Evolutionary conservation across 345 rosid species (phyloP).

Genomic region (Gossypium turneri): DNA sequence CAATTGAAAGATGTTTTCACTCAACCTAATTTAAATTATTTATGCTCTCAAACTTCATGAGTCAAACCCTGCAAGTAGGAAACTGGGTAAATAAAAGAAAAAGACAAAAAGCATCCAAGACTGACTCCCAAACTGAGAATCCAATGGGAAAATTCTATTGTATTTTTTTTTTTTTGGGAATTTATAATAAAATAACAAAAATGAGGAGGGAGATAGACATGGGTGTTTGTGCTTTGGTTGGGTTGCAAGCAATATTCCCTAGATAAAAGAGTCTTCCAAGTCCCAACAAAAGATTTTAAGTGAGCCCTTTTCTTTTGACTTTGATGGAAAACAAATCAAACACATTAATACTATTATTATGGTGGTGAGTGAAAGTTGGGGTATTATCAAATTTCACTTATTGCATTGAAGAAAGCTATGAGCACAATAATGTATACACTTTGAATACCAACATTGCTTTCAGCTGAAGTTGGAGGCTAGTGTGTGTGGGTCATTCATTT

Average conservation of each 20-base stretch:
- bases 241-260: constrained; percentile 21
- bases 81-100: background rate
- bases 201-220: background rate
- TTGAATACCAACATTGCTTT: constrained; percentile 27
- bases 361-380: constrained; percentile 20
- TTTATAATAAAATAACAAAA: too few relatives aligned
- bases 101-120: constrained; percentile 28
- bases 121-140: constrained; percentile 12
- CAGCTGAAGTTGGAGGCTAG: constrained; percentile 24
- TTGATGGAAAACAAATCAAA: constrained; percentile 16
- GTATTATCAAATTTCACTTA: constrained; percentile 31
- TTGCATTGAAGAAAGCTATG: constrained; percentile 40
- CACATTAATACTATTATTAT: constrained; percentile 2
- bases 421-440: background rate
- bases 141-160: constrained; percentile 13
- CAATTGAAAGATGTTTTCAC: constrained; percentile 3
- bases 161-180: too few relatives aligned
- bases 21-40: background rate
- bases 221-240: constrained; percentile 25
- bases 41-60: background rate
- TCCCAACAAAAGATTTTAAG: constrained; percentile 29
- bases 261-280: constrained; percentile 18
- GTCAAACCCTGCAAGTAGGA: background rate
- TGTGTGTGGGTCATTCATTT: constrained; percentile 17
- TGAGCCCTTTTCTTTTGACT: constrained; percentile 19